A percentile compares a stretch with the other conserved stretches of the same genome.
phyloP scores from a whole-genome alignment of 352 stramenopile species.

The Globisporangium spinosum region DNA sequence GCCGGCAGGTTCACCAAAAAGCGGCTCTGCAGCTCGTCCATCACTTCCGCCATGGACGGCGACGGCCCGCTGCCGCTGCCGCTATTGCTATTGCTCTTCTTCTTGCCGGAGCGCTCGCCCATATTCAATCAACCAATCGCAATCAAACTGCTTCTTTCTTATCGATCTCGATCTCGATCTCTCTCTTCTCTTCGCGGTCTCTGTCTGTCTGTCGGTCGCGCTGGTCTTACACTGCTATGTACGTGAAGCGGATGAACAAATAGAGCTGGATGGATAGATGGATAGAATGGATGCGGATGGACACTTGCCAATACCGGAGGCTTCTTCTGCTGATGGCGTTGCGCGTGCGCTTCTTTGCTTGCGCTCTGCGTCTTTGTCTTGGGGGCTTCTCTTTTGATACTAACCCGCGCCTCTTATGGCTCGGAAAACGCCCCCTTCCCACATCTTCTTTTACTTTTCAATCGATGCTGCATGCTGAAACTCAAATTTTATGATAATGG shows the following conservation, averaged over 20 bases:
- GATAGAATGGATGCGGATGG: background rate
- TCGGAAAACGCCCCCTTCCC: slow-evolving; percentile 1
- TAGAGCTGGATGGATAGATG: background rate
- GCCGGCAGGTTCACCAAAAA: slow-evolving; percentile 94
- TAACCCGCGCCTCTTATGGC: background rate
- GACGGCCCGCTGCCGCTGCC: slow-evolving; percentile 7
- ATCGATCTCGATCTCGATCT: background rate
- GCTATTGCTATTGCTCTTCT: background rate
- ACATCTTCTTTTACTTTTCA: background rate
- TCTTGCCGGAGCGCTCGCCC: slow-evolving; percentile 14
- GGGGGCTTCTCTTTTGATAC: slow-evolving; percentile 4
- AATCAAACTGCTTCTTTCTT: slow-evolving; percentile 1
- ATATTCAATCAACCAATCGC: slow-evolving; percentile 2
- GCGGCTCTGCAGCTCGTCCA: slow-evolving; percentile 95
- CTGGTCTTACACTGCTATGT: background rate
- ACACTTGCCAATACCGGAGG: background rate
- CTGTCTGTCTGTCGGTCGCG: background rate
- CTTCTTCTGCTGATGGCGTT: background rate
- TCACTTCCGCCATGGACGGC: slow-evolving; percentile 83
- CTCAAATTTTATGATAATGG: background rate
- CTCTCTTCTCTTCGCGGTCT: background rate
- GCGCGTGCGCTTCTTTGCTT: slow-evolving; percentile 6
- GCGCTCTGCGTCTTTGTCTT: background rate
- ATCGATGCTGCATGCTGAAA: background rate
- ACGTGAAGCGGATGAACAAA: background rate